Conservation (phyloP, 257 asterid genomes). For the Lavandula angustifolia region DNA sequence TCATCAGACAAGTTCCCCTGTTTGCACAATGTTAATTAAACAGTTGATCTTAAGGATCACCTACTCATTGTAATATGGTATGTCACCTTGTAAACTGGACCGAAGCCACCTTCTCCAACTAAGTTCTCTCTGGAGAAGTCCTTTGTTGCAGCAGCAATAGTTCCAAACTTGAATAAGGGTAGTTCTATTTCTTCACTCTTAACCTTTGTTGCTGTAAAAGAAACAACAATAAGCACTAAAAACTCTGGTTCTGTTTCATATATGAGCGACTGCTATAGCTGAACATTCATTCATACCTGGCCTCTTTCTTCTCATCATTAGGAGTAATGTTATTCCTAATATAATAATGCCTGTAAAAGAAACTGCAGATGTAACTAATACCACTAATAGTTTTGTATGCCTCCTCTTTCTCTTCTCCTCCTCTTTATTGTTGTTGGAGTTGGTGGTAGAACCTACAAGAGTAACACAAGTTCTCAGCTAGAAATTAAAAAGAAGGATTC, state of each 20-base stretch:
- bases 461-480: neutral
- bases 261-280: too few relatives aligned
- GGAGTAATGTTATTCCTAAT: neutral
- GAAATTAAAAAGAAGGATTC: too few relatives aligned
- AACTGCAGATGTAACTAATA: conserved; percentile 21
- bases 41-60: too few relatives aligned
- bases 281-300: conserved; percentile 25
- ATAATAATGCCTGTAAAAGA: conserved; percentile 18
- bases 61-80: neutral
- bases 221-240: too few relatives aligned
- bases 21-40: neutral
- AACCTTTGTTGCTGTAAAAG: conserved; percentile 2
- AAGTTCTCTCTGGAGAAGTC: conserved; percentile 40
- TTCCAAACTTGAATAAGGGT: conserved; percentile 36
- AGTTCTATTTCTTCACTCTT: conserved; percentile 34
- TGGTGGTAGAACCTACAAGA: conserved; percentile 1
- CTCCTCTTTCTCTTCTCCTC: conserved; percentile 21
- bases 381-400: conserved; percentile 8
- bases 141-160: conserved; percentile 39
- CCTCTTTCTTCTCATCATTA: conserved; percentile 14
- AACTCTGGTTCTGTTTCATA: too few relatives aligned
- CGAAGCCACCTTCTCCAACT: too few relatives aligned
- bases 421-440: too few relatives aligned
- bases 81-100: conserved; percentile 46
- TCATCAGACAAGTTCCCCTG: conserved; percentile 30